A percentile compares a stretch with the other conserved stretches of the same genome.
Evolutionary conservation across 108 stramenopile genomes (phyloP).

Genomic region (Poteriospumella lacustris): DNA sequence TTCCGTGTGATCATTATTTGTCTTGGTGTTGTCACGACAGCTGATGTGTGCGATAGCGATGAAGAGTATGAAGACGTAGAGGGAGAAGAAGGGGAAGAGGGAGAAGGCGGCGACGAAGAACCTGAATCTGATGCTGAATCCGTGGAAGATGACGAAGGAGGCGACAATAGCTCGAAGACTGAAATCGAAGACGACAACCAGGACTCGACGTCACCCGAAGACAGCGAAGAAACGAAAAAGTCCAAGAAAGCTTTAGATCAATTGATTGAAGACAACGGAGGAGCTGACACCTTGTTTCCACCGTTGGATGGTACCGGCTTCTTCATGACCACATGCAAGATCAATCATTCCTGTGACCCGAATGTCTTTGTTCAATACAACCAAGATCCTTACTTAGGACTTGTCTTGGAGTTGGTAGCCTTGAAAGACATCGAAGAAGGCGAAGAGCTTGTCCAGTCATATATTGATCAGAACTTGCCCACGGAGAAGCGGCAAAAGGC

Average conservation of each 20-base stretch:
- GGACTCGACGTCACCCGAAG: background rate
- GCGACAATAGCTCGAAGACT: background rate
- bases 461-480: conserved; percentile 54
- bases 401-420: conserved; percentile 61
- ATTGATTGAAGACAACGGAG: background rate
- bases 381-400: conserved; percentile 33
- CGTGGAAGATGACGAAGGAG: background rate
- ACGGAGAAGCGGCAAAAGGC: conserved; percentile 52
- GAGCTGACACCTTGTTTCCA: conserved; percentile 49
- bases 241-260: background rate
- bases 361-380: conserved; percentile 61
- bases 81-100: conserved; percentile 25
- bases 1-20: too few species aligned
- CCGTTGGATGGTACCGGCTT: conserved; percentile 79
- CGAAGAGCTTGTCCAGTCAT: conserved; percentile 75
- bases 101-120: conserved; percentile 29
- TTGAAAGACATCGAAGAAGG: conserved; percentile 57
- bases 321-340: conserved; percentile 63
- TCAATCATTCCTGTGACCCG: conserved; percentile 77
- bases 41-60: too few species aligned
- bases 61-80: conserved; percentile 28
- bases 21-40: too few species aligned
- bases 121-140: background rate
- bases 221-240: background rate
- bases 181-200: background rate